Conservation (phyloP, 176 grass and related monocot species). For the Rhipidocladum racemiflorum region DNA sequence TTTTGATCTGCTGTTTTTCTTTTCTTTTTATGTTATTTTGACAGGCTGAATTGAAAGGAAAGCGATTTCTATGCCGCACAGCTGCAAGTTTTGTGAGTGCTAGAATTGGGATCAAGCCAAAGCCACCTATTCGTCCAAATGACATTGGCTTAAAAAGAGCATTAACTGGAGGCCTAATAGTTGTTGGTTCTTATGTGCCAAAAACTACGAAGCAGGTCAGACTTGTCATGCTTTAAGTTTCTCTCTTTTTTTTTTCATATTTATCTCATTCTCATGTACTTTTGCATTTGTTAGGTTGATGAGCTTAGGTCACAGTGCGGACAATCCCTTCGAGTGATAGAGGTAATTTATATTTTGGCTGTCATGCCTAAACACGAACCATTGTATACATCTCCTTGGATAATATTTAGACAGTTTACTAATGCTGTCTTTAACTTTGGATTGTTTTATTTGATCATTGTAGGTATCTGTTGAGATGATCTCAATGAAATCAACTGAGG, state of each 20-base stretch:
- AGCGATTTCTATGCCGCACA: slow-evolving; percentile 79
- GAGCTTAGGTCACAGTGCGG: slow-evolving; percentile 57
- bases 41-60: slow-evolving; percentile 91
- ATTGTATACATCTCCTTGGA: not conserved
- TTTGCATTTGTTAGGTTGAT: slow-evolving; percentile 67
- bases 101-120: slow-evolving; percentile 84
- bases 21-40: slow-evolving; percentile 31
- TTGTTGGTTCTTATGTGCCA: slow-evolving; percentile 97
- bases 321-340: slow-evolving; percentile 62
- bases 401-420: slow-evolving; percentile 14
- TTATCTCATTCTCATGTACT: slow-evolving; percentile 26
- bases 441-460: slow-evolving; percentile 27
- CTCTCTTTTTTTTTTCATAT: not conserved
- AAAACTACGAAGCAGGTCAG: slow-evolving; percentile 98
- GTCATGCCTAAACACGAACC: slow-evolving; percentile 23
- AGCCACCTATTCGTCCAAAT: slow-evolving; percentile 61
- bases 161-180: slow-evolving; percentile 84
- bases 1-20: slow-evolving; percentile 29
- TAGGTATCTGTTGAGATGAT: slow-evolving; percentile 86
- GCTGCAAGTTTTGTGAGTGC: slow-evolving; percentile 97
- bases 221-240: not conserved
- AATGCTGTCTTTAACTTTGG: not conserved
- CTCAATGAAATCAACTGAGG: slow-evolving; percentile 68
- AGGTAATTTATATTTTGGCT: slow-evolving; percentile 52
- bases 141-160: slow-evolving; percentile 77